Percentiles rank a stretch among this genome's conserved stretches.
These are phyloP conservation scores for Trichoderma arundinaceum DNA, from an alignment of 2,329 filamentous ascomycete genomes.

Conservation along the genomic window DNA sequence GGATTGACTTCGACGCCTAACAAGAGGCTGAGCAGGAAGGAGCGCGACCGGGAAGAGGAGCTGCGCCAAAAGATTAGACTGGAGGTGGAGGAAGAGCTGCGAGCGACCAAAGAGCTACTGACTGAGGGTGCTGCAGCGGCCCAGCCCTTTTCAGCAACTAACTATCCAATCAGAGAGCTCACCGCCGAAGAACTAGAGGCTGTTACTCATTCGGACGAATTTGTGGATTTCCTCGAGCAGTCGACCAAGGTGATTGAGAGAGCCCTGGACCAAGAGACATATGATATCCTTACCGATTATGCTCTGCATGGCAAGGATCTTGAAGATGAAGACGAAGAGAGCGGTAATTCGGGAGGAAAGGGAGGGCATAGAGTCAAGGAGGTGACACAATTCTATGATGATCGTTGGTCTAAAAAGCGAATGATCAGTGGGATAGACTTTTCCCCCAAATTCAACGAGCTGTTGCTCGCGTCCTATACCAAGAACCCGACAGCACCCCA, in stretches of 20 bases:
- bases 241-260: constrained; percentile 97
- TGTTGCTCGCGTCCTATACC: constrained; percentile 92
- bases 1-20: constrained; percentile 63
- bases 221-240: constrained; percentile 91
- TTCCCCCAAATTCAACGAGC: constrained; percentile 91
- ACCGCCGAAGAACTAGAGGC: constrained; percentile 86
- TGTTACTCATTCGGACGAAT: constrained; percentile 90
- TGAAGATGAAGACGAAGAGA: constrained; percentile 82
- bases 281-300: constrained; percentile 95
- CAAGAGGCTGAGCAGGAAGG: constrained; percentile 79
- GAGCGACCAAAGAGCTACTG: constrained; percentile 68
- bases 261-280: constrained; percentile 86
- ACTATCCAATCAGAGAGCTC: constrained; percentile 80
- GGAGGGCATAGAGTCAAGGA: constrained; percentile 81
- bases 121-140: constrained; percentile 49
- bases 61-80: constrained; percentile 80
- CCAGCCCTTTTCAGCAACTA: constrained; percentile 45
- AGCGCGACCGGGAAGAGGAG: constrained; percentile 85
- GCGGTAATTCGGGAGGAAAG: constrained; percentile 70
- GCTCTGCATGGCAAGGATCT: constrained; percentile 76
- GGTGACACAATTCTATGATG: constrained; percentile 90
- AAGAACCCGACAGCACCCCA: constrained; percentile 96
- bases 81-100: constrained; percentile 92
- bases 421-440: constrained; percentile 97
- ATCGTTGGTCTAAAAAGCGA: constrained; percentile 94